Conservation (phyloP, 768 basidiomycete species). For the Mycena floridula region DNA sequence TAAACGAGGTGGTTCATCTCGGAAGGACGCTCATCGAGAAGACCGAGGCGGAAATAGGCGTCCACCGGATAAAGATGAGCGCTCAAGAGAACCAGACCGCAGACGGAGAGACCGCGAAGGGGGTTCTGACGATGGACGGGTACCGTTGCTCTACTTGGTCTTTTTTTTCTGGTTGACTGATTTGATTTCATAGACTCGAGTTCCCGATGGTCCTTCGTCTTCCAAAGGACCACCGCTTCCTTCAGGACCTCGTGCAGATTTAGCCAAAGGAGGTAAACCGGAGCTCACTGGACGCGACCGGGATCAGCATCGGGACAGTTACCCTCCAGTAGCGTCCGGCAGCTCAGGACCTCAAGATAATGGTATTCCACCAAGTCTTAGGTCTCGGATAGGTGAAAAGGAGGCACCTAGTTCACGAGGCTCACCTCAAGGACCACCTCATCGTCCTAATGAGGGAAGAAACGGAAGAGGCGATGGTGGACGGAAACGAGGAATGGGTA, state of each 20-base stretch:
- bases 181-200: neutral
- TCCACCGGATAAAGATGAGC: conserved; percentile 58
- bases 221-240: conserved; percentile 13
- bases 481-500: too few species aligned
- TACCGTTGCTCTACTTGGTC: conserved; percentile 13
- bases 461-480: neutral
- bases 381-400: conserved; percentile 59
- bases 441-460: conserved; percentile 30
- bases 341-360: neutral
- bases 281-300: neutral
- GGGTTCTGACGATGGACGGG: conserved; percentile 35
- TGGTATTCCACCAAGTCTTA: conserved; percentile 27
- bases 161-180: neutral
- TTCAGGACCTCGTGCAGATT: neutral
- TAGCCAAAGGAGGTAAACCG: neutral
- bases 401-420: conserved; percentile 34
- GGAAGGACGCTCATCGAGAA: conserved; percentile 73
- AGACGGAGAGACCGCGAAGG: conserved; percentile 64
- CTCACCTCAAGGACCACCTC: conserved; percentile 35
- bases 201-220: conserved; percentile 43
- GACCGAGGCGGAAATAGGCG: conserved; percentile 53
- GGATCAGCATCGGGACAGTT: conserved; percentile 13
- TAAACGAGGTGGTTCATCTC: conserved; percentile 76
- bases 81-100: conserved; percentile 63
- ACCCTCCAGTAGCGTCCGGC: neutral